Evolutionary conservation across 495 filamentous ascomycete species (phyloP), one percentile per base, ranked within the genome.

Genomic region (Oleoguttula mirabilis): DNA sequence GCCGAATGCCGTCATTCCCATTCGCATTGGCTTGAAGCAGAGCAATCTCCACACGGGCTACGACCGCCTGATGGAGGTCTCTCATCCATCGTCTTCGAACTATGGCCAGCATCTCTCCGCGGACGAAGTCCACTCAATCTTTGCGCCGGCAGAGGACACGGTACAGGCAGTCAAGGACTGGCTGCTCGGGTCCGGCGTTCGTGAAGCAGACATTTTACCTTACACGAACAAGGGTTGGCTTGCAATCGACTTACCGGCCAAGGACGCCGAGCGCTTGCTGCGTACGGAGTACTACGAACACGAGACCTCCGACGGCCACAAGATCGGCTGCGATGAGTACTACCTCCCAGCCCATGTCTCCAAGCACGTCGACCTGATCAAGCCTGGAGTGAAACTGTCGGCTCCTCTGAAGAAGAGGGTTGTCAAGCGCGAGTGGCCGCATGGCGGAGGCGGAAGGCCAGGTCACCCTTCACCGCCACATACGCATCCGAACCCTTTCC

Each of bases 21-120:
- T 53, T 16, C 27, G 50, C 10, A 50, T 53, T 35, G 50, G 24
- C 12, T 32, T 54, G 20, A 50, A 31, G 12, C 49, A 52, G 33
- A 27, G 21, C 8, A 48, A 48, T 23, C 24, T 51, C 12, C 33
- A 51, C 23, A 23, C n/a, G 19, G 48, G 44, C 5, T 36, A 51
- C 30, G 44, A 48, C 8, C 22, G 11, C n/a, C 14, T 51, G 4
- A 48, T 42, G 21, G 48, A 51, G 5, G 43, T 51, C 10, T 50
- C 54, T 20, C 20, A 53, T 25, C 54, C 54, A 8, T 21, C 20
- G 11, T 55, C 52, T 6, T 6, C 23, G 19, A 52, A 50, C 4
- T 57, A 45, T 38, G 54, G 52, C 12, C 8, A 35, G 19, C 32
- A 35, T 15, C 12, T 35, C 7, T 15, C 32, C 8, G 32, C 32